Evolutionary conservation across 495 filamentous ascomycete genomes (phyloP).

Genomic region (Penicillium alfredii): DNA sequence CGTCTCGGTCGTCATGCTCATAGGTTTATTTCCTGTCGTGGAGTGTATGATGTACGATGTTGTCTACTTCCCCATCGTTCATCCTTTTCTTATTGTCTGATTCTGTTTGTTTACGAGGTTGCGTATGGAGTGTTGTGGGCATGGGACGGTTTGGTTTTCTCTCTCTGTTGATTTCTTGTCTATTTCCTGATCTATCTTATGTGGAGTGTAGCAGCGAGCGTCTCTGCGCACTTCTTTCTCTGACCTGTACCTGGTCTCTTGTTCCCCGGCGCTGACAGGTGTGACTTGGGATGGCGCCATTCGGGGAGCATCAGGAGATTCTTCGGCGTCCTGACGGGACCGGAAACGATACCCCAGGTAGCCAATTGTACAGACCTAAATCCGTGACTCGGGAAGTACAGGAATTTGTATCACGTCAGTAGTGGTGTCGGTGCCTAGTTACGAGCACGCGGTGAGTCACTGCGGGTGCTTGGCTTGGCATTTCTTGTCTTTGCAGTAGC

Average conservation of each 20-base stretch:
- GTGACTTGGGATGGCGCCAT: too few species aligned
- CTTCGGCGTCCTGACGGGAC: slow-evolving; percentile 17
- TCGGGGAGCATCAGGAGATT: slow-evolving; percentile 13
- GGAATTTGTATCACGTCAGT: background rate
- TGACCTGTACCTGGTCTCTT: slow-evolving; percentile 9
- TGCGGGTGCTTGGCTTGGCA: too few species aligned
- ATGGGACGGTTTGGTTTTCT: slow-evolving; percentile 26
- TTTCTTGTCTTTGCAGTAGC: too few species aligned
- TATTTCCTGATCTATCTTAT: slow-evolving; percentile 2
- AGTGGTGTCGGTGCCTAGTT: too few species aligned
- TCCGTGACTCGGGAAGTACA: background rate
- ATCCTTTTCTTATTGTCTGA: slow-evolving; percentile 13
- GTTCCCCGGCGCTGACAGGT: slow-evolving; percentile 9
- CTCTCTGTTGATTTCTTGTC: slow-evolving; percentile 12
- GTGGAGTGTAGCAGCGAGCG: slow-evolving; percentile 4
- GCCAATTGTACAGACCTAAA: slow-evolving; percentile 19
- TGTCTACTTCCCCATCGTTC: slow-evolving; percentile 14
- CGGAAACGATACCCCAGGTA: slow-evolving; percentile 16
- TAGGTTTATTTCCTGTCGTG: slow-evolving; percentile 9
- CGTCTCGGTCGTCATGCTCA: slow-evolving; percentile 12
- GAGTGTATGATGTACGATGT: slow-evolving; percentile 37
- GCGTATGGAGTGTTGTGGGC: slow-evolving; percentile 35
- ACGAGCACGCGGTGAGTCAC: too few species aligned
- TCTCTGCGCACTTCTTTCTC: too few species aligned
- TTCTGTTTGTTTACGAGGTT: slow-evolving; percentile 15